Evolutionary conservation across 2,329 filamentous ascomycete species (phyloP).

Genomic region (Colletotrichum nymphaeae): DNA sequence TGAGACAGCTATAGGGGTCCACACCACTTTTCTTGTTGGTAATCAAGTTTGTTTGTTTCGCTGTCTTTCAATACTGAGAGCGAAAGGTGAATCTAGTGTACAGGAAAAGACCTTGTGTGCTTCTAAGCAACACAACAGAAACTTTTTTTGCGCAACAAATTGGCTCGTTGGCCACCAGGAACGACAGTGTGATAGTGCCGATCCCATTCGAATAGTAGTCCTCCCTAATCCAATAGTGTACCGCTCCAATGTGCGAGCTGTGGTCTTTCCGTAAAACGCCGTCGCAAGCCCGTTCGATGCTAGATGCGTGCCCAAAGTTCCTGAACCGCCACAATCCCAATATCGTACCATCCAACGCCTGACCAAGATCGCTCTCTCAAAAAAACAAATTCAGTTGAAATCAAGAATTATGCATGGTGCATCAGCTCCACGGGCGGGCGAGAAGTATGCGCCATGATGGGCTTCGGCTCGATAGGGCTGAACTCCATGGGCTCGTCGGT

Average conservation of each 20-base stretch:
- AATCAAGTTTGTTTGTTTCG: slow-evolving; percentile 25
- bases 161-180: slow-evolving; percentile 14
- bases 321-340: not conserved
- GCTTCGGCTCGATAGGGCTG: slow-evolving; percentile 56
- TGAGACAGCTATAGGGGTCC: slow-evolving; percentile 1
- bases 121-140: not conserved
- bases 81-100: slow-evolving; percentile 29
- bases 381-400: slow-evolving; percentile 21
- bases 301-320: slow-evolving; percentile 15
- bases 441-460: slow-evolving; percentile 69
- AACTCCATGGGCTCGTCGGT: slow-evolving; percentile 64
- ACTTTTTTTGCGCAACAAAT: slow-evolving; percentile 17
- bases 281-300: slow-evolving; percentile 26
- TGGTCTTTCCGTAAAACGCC: slow-evolving; percentile 29
- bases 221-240: not conserved
- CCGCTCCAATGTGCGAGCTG: not conserved
- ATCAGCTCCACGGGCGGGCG: slow-evolving; percentile 76
- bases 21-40: not conserved
- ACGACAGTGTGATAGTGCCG: slow-evolving; percentile 16
- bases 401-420: slow-evolving; percentile 41
- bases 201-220: not conserved
- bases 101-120: slow-evolving; percentile 13
- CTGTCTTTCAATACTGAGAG: slow-evolving; percentile 3
- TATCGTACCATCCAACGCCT: slow-evolving; percentile 27
- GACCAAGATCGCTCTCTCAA: slow-evolving; percentile 13